Evolutionary conservation across 2,329 filamentous ascomycete genomes (phyloP).

Genomic region (Phaeophleospora eucalypticola): DNA sequence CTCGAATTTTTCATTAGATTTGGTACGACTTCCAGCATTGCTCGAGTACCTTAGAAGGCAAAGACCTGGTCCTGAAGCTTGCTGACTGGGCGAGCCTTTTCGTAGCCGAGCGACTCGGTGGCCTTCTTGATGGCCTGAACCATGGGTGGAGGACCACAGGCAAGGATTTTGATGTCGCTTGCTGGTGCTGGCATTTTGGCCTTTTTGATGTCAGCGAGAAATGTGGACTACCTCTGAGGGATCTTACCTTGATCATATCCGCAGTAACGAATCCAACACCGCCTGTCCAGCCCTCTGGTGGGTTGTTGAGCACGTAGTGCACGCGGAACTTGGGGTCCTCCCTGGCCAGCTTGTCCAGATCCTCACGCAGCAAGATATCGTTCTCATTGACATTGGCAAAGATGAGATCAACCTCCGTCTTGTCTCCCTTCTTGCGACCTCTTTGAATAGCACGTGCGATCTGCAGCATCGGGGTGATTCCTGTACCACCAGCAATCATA

Average conservation of each 20-base stretch:
- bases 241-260: slow-evolving; percentile 78
- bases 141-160: slow-evolving; percentile 97
- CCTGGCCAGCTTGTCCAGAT: slow-evolving; percentile 72
- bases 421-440: slow-evolving; percentile 52
- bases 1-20: neutral
- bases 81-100: slow-evolving; percentile 90
- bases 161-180: slow-evolving; percentile 82
- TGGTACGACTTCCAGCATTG: neutral
- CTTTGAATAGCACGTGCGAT: slow-evolving; percentile 77
- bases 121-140: slow-evolving; percentile 95
- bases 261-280: slow-evolving; percentile 91
- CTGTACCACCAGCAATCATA: slow-evolving; percentile 96
- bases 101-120: slow-evolving; percentile 80
- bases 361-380: slow-evolving; percentile 90
- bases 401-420: slow-evolving; percentile 86
- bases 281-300: slow-evolving; percentile 84
- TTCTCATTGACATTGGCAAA: slow-evolving; percentile 94
- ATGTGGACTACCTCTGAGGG: slow-evolving; percentile 18
- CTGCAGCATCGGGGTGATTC: slow-evolving; percentile 98
- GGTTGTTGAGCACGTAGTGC: slow-evolving; percentile 95
- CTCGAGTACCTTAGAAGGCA: slow-evolving; percentile 61
- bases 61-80: slow-evolving; percentile 98
- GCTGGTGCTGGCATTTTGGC: slow-evolving; percentile 78
- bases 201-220: slow-evolving; percentile 38
- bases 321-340: slow-evolving; percentile 80